Evolutionary conservation across 768 basidiomycete species (phyloP), one percentile per base, ranked within the genome.

Genomic region (Leucocoprinus birnbaumii): DNA sequence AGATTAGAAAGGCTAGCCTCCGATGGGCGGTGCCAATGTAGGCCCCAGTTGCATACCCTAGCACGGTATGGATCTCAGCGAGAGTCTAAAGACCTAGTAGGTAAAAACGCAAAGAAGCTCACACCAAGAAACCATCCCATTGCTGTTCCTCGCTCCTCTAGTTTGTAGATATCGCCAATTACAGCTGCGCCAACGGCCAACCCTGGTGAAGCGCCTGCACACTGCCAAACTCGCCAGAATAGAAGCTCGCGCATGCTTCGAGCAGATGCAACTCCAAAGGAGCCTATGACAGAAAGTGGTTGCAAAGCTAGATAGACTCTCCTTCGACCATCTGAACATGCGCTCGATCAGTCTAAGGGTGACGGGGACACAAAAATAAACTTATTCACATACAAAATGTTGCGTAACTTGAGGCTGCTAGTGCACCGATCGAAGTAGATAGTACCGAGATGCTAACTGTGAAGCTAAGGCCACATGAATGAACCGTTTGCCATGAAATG

Each of bases 151-250:
- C 85, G 71, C 58, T 87, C 81, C 52, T 87, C 87, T 2, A 86
- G 62, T 48, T 67, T 76, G 65, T 86, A 87, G 2, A 89, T 84
- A 61, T 88, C 86, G 0, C 82, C 83, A 24, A 87, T 82, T 4
- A 82, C 78, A 1, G 79, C 86, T 0, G 77, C 75, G 14, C 78
- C 89, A 50, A 80, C 74, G n/a, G 77, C 80, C 64, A 74, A 62
- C 2, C 75, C 82, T 10, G 79, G 79, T 6, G 84, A 78, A 4
- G 82, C 73, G 16, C 88, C 89, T 40, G 86, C 72, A 0, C 83
- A 83, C 63, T 91, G 88, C 0, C 89, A 59, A 40, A 85, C 77
- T 6, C 89, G 74, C 71, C 82, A 86, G 16, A 79, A 68, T 60
- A 91, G 73, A 3, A 92, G 68, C 14, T 70, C 62, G 1, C 68